Evolutionary conservation across 2,329 filamentous ascomycete genomes (phyloP).

Genomic region (Alternaria longipes): DNA sequence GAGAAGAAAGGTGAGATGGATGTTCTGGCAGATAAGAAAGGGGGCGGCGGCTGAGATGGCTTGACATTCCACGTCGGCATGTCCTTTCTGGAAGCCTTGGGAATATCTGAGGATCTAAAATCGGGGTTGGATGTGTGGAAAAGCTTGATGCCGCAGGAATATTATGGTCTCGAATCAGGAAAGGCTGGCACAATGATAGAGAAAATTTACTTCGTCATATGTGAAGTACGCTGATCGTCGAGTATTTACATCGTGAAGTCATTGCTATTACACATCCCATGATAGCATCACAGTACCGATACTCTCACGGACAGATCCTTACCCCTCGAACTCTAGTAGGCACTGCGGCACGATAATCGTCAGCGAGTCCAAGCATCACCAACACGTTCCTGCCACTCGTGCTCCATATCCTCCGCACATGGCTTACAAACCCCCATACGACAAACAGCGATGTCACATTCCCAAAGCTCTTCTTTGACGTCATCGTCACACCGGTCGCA

Average conservation of each 20-base stretch:
- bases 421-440: conserved; percentile 26
- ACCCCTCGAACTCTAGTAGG: background rate
- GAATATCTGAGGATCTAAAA: background rate
- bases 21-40: background rate
- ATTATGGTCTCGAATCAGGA: background rate
- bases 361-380: conserved; percentile 3
- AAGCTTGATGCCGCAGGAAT: background rate
- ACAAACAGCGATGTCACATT: conserved; percentile 34
- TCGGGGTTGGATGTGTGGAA: background rate
- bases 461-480: conserved; percentile 28
- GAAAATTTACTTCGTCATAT: background rate
- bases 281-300: background rate
- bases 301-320: background rate
- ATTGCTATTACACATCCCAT: background rate
- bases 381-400: conserved; percentile 25
- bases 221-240: background rate
- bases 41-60: background rate
- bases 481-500: conserved; percentile 33
- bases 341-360: background rate
- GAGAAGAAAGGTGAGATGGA: background rate
- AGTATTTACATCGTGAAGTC: background rate
- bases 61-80: no score
- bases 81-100: background rate
- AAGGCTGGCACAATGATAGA: background rate
- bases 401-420: conserved; percentile 31